phyloP scores from a whole-genome alignment of 441 rosid genomes.

The Populus hybrid region DNA sequence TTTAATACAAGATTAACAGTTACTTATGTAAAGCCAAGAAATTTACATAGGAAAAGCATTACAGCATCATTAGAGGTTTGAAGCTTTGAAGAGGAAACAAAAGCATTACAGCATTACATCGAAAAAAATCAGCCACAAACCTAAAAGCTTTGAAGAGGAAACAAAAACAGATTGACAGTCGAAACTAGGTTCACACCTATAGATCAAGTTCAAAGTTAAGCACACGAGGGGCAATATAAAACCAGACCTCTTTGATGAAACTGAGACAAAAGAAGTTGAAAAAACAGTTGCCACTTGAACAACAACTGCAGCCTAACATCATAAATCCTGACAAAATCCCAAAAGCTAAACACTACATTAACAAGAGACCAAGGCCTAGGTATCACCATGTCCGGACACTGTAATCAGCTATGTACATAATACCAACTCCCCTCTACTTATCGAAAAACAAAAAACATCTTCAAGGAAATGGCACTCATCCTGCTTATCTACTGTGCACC shows the following conservation, averaged over 20 bases:
- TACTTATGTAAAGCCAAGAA: not conserved
- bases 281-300: not conserved
- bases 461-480: not conserved
- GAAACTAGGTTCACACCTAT: not conserved
- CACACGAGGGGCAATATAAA: not conserved
- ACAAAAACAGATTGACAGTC: not conserved
- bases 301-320: not conserved
- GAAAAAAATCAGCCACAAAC: too few species aligned
- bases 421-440: not conserved
- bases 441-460: not conserved
- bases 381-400: not conserved
- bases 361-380: too few species aligned
- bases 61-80: not conserved
- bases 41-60: not conserved
- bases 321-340: not conserved
- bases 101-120: too few species aligned
- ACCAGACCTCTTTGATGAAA: not conserved
- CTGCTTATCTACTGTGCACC: not conserved
- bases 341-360: not conserved
- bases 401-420: too few species aligned
- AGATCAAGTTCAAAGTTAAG: not conserved
- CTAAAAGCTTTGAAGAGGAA: too few species aligned
- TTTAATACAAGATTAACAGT: not conserved
- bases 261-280: not conserved
- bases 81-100: not conserved